A percentile compares a stretch with the other conserved stretches of the same genome.
These are phyloP conservation scores for Gloeostereum incarnatum DNA, from an alignment of 768 basidiomycete species.

Conservation along the genomic window DNA sequence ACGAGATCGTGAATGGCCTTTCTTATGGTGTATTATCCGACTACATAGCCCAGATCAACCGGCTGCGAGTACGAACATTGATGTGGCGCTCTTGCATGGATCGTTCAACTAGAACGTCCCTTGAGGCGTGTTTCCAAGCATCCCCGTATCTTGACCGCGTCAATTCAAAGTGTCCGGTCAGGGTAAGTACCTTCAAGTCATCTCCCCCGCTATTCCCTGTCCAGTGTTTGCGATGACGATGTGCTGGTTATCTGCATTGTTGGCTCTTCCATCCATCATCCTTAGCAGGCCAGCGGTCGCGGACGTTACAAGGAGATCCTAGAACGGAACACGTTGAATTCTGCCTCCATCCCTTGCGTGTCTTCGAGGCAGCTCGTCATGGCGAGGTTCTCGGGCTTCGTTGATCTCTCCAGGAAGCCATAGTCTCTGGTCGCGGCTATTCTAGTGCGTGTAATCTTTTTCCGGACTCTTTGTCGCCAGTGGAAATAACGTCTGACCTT, in stretches of 20 bases:
- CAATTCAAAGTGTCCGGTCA: conserved; percentile 60
- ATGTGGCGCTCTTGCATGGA: conserved; percentile 11
- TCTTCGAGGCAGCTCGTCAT: conserved; percentile 70
- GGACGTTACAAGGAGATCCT: conserved; percentile 37
- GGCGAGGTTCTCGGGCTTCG: conserved; percentile 59
- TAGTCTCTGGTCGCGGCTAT: conserved; percentile 56
- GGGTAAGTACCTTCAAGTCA: conserved; percentile 33
- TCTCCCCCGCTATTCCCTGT: conserved; percentile 9
- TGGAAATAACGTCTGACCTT: conserved; percentile 30
- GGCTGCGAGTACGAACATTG: conserved; percentile 45
- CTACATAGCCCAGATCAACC: conserved; percentile 66
- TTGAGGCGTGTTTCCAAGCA: conserved; percentile 44
- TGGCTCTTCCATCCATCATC: conserved; percentile 12
- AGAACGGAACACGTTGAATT: conserved; percentile 38
- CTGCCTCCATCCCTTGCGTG: conserved; percentile 55
- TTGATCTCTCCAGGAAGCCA: conserved; percentile 50
- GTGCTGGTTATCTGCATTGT: background rate
- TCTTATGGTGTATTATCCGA: conserved; percentile 78
- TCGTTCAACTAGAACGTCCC: conserved; percentile 4
- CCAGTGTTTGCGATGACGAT: conserved; percentile 20
- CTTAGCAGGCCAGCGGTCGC: conserved; percentile 40
- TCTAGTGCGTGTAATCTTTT: conserved; percentile 29
- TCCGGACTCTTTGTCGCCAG: conserved; percentile 28
- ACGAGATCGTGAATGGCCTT: conserved; percentile 53
- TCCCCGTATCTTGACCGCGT: conserved; percentile 56